Evolutionary conservation across 1,139 yeast species (phyloP).

Genomic region (Yamadazyma triangularis): DNA sequence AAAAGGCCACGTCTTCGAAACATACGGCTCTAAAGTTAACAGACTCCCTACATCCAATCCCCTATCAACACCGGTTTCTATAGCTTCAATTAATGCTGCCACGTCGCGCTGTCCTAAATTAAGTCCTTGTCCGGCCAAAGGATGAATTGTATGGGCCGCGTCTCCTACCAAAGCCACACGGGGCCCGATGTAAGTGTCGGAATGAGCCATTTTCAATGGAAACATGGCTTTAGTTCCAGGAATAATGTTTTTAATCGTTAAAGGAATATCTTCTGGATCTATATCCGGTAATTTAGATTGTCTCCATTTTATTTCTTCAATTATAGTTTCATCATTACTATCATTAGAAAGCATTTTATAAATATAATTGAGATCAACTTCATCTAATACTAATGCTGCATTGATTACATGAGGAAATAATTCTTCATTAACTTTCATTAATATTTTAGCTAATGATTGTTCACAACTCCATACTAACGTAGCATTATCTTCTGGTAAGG

Average conservation of each 20-base stretch:
- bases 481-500: conserved; percentile 80
- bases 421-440: conserved; percentile 54
- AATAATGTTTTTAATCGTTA: conserved; percentile 52
- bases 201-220: conserved; percentile 86
- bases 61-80: conserved; percentile 65
- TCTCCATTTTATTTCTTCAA: conserved; percentile 74
- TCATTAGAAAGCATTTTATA: conserved; percentile 27
- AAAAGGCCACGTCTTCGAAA: conserved; percentile 72
- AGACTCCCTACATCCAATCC: conserved; percentile 88
- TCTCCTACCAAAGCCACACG: conserved; percentile 92
- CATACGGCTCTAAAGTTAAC: conserved; percentile 82
- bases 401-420: conserved; percentile 71
- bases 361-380: conserved; percentile 38
- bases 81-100: conserved; percentile 58
- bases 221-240: conserved; percentile 76
- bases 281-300: conserved; percentile 10
- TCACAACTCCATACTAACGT: conserved; percentile 92
- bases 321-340: conserved; percentile 44
- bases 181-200: conserved; percentile 80
- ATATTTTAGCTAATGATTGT: conserved; percentile 63
- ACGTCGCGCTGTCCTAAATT: conserved; percentile 99
- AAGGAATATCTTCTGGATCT: conserved; percentile 35
- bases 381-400: conserved; percentile 75
- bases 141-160: conserved; percentile 98
- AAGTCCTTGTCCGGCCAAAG: conserved; percentile 96